Evolutionary conservation across 2,329 filamentous ascomycete species (phyloP), one percentile per base, ranked within the genome.

Genomic region (Clarireedia homoeocarpa): DNA sequence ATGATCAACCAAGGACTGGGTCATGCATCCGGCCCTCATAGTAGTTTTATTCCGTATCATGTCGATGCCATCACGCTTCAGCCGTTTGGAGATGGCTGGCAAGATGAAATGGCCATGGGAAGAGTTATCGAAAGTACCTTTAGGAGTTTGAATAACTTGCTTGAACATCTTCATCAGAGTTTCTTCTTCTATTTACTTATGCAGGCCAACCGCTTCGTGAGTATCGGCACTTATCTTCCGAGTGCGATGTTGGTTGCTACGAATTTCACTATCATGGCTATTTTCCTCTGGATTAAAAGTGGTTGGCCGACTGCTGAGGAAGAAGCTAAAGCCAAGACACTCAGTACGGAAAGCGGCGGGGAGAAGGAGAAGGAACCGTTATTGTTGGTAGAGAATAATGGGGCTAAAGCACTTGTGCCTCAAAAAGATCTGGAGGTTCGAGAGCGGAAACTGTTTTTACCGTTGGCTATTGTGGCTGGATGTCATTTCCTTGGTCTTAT

Each of bases 111-210:
- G 89, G 88, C 88, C 9, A 83, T 99, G 69, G 94, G 94, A 5
- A 81, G 91, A 54, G 85, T 91, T 0, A 79, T 97, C 4, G 94
- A 99, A 73, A 91, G 91, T 65, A 81, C 94, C 3, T 95, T 95
- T 71, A 81, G 94, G 65, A 96, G 90, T 70, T 75, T 99, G 71
- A 99, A 99, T 74, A 99, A 99, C 68, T 75, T 99, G 57, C 80
- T 99, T 34, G 94, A 99, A 73, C 91, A 99, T 70, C 78, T 99
- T 59, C 94, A 99, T 70, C 94, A 99, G 74, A 96, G 91, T 71
- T 99, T 99, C 77, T 99, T 99, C 80, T 97, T 99, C 74, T 99
- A 99, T 71, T 77, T 99, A 51, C 79, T 99, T 46, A 91, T 97
- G 83, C 86, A 95, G 63, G 82, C 85, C 30, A 89, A 94, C 66